These are phyloP conservation scores for Boletus eberwhitei DNA, from an alignment of 768 basidiomycete species.

Conservation along the genomic window DNA sequence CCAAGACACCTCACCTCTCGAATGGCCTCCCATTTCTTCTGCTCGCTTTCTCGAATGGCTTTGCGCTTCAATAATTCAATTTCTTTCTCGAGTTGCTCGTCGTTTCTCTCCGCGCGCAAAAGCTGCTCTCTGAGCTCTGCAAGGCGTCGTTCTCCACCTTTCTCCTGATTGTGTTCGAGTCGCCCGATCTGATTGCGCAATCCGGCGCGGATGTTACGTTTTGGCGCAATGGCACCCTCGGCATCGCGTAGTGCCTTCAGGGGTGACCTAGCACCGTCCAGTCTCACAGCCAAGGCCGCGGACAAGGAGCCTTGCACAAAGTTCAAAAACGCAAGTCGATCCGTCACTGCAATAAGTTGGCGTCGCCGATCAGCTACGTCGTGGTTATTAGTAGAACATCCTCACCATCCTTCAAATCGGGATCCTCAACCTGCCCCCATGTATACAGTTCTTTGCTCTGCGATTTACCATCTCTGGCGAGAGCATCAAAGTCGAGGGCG, in stretches of 20 bases:
- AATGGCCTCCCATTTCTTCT: constrained; percentile 75
- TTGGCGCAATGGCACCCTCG: constrained; percentile 58
- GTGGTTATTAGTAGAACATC: not conserved
- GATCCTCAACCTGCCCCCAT: constrained; percentile 72
- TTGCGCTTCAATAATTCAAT: constrained; percentile 72
- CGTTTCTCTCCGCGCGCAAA: constrained; percentile 58
- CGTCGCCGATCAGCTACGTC: not conserved
- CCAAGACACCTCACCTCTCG: constrained; percentile 53
- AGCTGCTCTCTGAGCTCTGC: constrained; percentile 70
- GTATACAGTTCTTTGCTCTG: constrained; percentile 83
- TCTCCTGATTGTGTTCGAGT: constrained; percentile 65
- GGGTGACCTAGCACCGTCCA: constrained; percentile 62
- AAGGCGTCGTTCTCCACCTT: constrained; percentile 62
- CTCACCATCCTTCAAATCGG: constrained; percentile 76
- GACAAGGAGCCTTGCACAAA: constrained; percentile 72
- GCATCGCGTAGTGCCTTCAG: constrained; percentile 72
- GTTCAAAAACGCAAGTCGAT: constrained; percentile 79
- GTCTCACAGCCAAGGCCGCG: constrained; percentile 52
- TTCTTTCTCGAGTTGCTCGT: constrained; percentile 65
- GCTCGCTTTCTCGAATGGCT: constrained; percentile 71
- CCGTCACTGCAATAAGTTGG: constrained; percentile 54
- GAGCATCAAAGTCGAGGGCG: constrained; percentile 67
- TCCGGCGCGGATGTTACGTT: constrained; percentile 55
- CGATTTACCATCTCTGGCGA: constrained; percentile 61
- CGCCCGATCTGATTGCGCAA: constrained; percentile 59